Conservation (phyloP, 257 asterid genomes). For the Primulina tabacum region DNA sequence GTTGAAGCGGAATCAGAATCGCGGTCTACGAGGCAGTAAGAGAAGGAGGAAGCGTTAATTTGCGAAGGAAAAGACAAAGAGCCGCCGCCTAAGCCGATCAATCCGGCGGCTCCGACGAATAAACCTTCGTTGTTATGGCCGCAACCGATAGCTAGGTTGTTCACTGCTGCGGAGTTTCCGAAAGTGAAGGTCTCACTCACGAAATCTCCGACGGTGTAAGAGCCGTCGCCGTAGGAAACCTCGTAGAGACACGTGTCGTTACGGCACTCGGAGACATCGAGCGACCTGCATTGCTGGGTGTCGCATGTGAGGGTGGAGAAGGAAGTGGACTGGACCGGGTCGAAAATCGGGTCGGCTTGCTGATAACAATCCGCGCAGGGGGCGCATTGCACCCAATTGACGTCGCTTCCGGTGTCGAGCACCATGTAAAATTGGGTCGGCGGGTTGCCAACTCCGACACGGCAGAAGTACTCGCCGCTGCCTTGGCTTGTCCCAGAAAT, state of each 20-base stretch:
- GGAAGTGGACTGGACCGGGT: slow-evolving; percentile 67
- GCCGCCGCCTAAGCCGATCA: slow-evolving; percentile 95
- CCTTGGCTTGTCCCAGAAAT: slow-evolving; percentile 92
- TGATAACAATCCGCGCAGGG: slow-evolving; percentile 95
- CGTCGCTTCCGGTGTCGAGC: slow-evolving; percentile 90
- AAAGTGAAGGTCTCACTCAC: slow-evolving; percentile 73
- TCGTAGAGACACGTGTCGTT: slow-evolving; percentile 72
- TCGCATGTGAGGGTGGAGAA: slow-evolving; percentile 65
- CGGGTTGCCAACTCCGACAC: slow-evolving; percentile 83
- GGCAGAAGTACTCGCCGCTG: slow-evolving; percentile 93
- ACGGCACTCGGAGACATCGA: slow-evolving; percentile 78
- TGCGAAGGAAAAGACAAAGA: slow-evolving; percentile 73
- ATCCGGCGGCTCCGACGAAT: slow-evolving; percentile 86
- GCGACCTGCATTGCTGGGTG: slow-evolving; percentile 67
- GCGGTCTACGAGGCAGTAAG: slow-evolving; percentile 88
- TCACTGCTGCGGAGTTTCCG: slow-evolving; percentile 53
- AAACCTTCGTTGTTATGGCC: slow-evolving; percentile 91
- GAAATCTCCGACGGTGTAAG: slow-evolving; percentile 88
- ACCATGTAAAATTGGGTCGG: slow-evolving; percentile 72
- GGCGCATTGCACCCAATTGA: slow-evolving; percentile 90
- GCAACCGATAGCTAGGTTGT: slow-evolving; percentile 81
- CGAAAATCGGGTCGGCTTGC: slow-evolving; percentile 93
- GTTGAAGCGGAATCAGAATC: slow-evolving; percentile 75
- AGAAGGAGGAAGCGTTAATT: slow-evolving; percentile 67
- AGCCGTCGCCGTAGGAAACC: slow-evolving; percentile 94